Conservation (phyloP, 2,329 filamentous ascomycete genomes). For the Zelopaecilomyces penicillatus region DNA sequence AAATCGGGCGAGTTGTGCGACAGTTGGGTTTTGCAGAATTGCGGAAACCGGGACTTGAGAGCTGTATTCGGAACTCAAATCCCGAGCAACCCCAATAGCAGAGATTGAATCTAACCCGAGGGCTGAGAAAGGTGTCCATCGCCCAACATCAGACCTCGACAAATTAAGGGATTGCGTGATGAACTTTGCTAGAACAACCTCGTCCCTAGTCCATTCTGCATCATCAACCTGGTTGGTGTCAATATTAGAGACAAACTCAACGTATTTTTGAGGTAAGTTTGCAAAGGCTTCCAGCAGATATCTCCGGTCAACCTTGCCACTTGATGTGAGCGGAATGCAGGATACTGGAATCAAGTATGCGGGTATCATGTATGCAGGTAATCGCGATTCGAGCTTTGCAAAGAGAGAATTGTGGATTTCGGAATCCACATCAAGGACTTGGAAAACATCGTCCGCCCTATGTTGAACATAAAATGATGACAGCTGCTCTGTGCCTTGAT, state of each 20-base stretch:
- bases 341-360: constrained; percentile 63
- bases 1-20: constrained; percentile 49
- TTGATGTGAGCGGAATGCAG: constrained; percentile 59
- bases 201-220: constrained; percentile 43
- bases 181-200: constrained; percentile 45
- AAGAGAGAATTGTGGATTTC: constrained; percentile 40
- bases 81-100: constrained; percentile 60
- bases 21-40: constrained; percentile 59
- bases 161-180: constrained; percentile 44
- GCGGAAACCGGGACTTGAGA: constrained; percentile 54
- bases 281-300: constrained; percentile 42
- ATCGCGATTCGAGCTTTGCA: constrained; percentile 39
- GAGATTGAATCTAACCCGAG: constrained; percentile 78
- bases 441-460: constrained; percentile 19
- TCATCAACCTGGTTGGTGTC: constrained; percentile 20
- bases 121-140: constrained; percentile 66
- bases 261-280: constrained; percentile 32
- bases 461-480: constrained; percentile 60
- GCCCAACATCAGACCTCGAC: constrained; percentile 38
- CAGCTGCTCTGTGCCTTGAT: constrained; percentile 42
- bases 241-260: constrained; percentile 28
- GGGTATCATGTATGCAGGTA: constrained; percentile 76
- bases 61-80: constrained; percentile 39
- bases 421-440: constrained; percentile 27
- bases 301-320: constrained; percentile 64